phyloP scores from a whole-genome alignment of 805 yeast species.

The Myxozyma sirexii region DNA sequence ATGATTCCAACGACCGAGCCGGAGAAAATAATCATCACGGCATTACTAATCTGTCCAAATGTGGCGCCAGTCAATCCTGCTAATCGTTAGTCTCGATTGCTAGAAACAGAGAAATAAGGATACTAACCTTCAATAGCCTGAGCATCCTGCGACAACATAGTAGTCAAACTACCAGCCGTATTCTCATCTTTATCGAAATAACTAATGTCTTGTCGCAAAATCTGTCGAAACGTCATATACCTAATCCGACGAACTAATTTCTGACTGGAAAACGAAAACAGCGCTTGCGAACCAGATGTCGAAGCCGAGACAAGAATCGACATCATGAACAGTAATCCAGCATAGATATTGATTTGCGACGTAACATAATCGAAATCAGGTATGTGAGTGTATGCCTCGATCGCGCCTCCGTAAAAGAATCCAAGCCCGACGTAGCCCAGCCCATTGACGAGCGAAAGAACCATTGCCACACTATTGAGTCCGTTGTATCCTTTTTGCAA shows the following conservation, averaged over 20 bases:
- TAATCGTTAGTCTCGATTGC: neutral
- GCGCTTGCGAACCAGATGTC: conserved; percentile 1
- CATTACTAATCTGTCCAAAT: conserved; percentile 41
- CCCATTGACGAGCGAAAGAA: conserved; percentile 11
- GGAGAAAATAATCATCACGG: conserved; percentile 43
- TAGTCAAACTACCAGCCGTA: conserved; percentile 45
- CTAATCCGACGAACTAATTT: conserved; percentile 44
- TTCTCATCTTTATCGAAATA: conserved; percentile 45
- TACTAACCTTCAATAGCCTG: conserved; percentile 39
- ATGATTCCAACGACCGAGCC: conserved; percentile 44
- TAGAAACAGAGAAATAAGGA: neutral
- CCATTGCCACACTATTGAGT: neutral
- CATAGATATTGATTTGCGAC: conserved; percentile 9
- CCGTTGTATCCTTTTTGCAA: neutral
- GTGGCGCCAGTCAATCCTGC: conserved; percentile 38
- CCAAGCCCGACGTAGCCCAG: conserved; percentile 25
- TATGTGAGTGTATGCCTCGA: conserved; percentile 19
- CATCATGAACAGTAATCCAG: conserved; percentile 27
- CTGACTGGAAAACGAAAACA: conserved; percentile 37
- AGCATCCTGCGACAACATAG: conserved; percentile 47
- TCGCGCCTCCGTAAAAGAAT: conserved; percentile 25
- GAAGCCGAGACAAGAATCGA: conserved; percentile 14
- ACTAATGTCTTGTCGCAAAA: conserved; percentile 45
- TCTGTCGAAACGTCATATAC: conserved; percentile 40
- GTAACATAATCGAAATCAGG: conserved; percentile 25